Conservation (phyloP, 257 asterid genomes). For the Misopates orontium region DNA sequence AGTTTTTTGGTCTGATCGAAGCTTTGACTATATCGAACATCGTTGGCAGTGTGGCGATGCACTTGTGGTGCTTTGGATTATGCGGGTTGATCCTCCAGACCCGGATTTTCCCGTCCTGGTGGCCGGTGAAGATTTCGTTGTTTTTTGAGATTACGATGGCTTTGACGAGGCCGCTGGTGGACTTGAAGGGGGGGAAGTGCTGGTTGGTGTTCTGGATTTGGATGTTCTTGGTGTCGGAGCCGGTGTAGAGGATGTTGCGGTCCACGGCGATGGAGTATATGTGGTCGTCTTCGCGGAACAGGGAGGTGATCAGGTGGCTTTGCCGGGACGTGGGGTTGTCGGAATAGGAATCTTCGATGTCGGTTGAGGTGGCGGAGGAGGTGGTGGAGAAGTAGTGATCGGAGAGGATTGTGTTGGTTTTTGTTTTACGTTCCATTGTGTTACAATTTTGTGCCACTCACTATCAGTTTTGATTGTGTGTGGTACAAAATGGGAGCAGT, state of each 20-base stretch:
- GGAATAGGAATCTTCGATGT: slow-evolving; percentile 49
- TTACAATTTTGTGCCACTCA: no score
- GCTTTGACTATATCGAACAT: slow-evolving; percentile 49
- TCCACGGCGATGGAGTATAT: slow-evolving; percentile 50
- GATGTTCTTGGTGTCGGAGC: slow-evolving; percentile 65
- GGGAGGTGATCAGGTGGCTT: slow-evolving; percentile 42
- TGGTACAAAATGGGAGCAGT: no score
- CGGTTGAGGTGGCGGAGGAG: slow-evolving; percentile 38
- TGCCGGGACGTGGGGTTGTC: slow-evolving; percentile 67
- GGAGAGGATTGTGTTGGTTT: no score
- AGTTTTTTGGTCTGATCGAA: slow-evolving; percentile 50
- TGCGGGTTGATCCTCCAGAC: slow-evolving; percentile 44
- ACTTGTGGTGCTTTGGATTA: slow-evolving; percentile 29
- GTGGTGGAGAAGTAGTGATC: no score
- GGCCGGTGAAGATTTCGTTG: slow-evolving; percentile 55
- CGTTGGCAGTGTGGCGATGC: slow-evolving; percentile 53
- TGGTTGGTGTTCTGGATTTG: slow-evolving; percentile 48
- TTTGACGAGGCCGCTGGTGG: slow-evolving; percentile 59
- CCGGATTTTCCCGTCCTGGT: slow-evolving; percentile 65
- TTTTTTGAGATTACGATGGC: slow-evolving; percentile 43
- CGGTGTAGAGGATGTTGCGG: slow-evolving; percentile 51
- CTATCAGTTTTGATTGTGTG: no score
- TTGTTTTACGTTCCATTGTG: no score
- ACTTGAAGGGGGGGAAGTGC: slow-evolving; percentile 52
- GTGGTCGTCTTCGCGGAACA: slow-evolving; percentile 57